Evolutionary conservation across 176 grass and related monocot genomes (phyloP).

Genomic region (Oryza australiensis): DNA sequence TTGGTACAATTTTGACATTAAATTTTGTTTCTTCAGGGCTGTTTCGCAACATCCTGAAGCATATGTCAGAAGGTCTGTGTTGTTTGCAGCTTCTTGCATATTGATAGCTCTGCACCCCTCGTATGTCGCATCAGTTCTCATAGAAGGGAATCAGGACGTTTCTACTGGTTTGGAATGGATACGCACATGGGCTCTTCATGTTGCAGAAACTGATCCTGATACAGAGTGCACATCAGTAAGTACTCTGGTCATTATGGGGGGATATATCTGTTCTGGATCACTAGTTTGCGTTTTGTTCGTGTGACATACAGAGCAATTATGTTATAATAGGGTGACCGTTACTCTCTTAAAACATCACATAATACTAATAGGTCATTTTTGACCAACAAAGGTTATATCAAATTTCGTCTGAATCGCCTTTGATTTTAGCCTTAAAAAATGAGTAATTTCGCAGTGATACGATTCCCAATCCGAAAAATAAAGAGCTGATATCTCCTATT

Average conservation of each 20-base stretch:
- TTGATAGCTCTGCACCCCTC: conserved; percentile 84
- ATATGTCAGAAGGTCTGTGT: conserved; percentile 85
- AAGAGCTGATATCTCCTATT: neutral
- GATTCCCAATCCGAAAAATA: neutral
- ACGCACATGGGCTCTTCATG: conserved; percentile 71
- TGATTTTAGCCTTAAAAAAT: neutral
- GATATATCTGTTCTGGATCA: conserved; percentile 15
- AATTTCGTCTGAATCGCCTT: neutral
- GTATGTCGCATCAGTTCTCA: conserved; percentile 78
- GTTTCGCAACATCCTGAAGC: conserved; percentile 83
- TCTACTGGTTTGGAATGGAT: conserved; percentile 90
- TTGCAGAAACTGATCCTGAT: conserved; percentile 83
- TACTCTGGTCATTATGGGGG: conserved; percentile 10
- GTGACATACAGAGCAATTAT: neutral
- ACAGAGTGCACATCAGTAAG: conserved; percentile 82
- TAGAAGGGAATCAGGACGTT: conserved; percentile 78
- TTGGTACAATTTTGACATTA: neutral
- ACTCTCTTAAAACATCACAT: neutral
- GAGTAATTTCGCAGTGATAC: neutral
- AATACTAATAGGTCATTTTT: neutral
- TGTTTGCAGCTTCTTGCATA: conserved; percentile 93
- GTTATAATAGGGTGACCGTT: neutral
- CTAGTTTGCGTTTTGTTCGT: neutral
- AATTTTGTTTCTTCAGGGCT: conserved; percentile 52
- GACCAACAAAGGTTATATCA: neutral